Base-by-base conservation (phyloP, 2,329 filamentous ascomycete genomes). In the Zymoseptoria ardabiliae region DNA sequence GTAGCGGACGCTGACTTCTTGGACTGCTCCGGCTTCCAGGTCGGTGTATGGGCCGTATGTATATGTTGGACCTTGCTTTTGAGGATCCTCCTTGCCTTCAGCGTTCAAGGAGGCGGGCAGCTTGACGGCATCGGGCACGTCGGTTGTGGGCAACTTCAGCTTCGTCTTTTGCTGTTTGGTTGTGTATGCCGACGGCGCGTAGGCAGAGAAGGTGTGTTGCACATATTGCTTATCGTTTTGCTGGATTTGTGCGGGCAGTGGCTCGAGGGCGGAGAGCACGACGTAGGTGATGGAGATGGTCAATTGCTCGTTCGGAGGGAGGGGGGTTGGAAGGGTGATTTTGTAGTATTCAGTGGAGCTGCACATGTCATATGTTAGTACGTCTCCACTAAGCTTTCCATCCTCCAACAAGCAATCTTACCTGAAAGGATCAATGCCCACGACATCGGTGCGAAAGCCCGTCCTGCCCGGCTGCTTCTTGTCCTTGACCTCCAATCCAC, bases 111-210 rank as follows among this genome's bases (percentile, higher is more conserved):
- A 74, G 10, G 78, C 76, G 20, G 82, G 80, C 19, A 95, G 82
- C 20, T 63, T 65, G 64, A 84, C 86, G 57, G 91, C 96, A 71
- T 97, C 91, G 59, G 91, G 89, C 25, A 96, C 82, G 68, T 90
- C 87, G 64, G 82, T 78, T 57, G 85, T 88, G 53, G 89, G 83
- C 68, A 96, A 86, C 79, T 97, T 97, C 76, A 99, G 77, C 76
- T 97, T 96, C 48, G 94, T 97, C 84, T 97, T 97, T 75, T 99
- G 94, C 79, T 96, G 96, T 69, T 84, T 75, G 13, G 91, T 97
- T 19, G 82, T 78, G 78, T 99, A 99, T 62, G 88, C 87, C 9
- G 90, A 95, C 17, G 87, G 87, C 53, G 82, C 83, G 76, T 96
- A 96, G 66, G 89, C 89, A 62, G 90, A 93, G 79, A 96, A 95